Conservation (phyloP, 169 alveolate genomes). For the Plasmodium cynomolgi region DNA sequence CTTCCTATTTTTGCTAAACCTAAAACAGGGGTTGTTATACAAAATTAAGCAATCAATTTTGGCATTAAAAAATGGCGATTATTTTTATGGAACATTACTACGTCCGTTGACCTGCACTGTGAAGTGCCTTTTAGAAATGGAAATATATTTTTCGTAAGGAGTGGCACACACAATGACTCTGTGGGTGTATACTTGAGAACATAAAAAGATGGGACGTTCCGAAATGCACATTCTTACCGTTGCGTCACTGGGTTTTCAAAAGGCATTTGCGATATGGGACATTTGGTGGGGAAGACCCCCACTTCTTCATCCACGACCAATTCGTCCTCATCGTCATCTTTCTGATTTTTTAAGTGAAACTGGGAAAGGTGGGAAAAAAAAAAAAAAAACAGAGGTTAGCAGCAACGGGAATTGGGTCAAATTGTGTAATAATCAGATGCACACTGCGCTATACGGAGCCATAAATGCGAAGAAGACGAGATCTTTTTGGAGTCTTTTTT, state of each 20-base stretch:
- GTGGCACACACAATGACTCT: background rate
- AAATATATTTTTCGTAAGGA: background rate
- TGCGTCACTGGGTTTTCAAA: slow-evolving; percentile 85
- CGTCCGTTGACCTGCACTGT: background rate
- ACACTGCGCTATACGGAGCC: background rate
- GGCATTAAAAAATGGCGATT: background rate
- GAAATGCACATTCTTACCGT: slow-evolving; percentile 60
- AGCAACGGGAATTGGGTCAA: background rate
- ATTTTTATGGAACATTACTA: background rate
- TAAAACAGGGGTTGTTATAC: background rate
- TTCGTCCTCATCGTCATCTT: slow-evolving; percentile 78
- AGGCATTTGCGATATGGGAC: slow-evolving; percentile 85
- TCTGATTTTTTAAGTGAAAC: slow-evolving; percentile 59
- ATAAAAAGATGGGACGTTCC: background rate
- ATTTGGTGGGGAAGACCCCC: slow-evolving; percentile 77
- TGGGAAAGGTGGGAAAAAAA: background rate
- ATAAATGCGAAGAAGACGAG: background rate
- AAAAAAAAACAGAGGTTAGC: background rate
- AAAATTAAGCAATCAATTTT: background rate
- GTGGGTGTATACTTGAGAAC: background rate
- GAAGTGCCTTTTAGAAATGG: background rate
- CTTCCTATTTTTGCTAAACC: slow-evolving; percentile 79
- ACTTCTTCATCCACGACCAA: slow-evolving; percentile 79
- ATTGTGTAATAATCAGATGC: background rate
- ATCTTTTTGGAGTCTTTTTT: background rate